Conservation (phyloP, 2,329 filamentous ascomycete species). For the Fusarium sp. region DNA sequence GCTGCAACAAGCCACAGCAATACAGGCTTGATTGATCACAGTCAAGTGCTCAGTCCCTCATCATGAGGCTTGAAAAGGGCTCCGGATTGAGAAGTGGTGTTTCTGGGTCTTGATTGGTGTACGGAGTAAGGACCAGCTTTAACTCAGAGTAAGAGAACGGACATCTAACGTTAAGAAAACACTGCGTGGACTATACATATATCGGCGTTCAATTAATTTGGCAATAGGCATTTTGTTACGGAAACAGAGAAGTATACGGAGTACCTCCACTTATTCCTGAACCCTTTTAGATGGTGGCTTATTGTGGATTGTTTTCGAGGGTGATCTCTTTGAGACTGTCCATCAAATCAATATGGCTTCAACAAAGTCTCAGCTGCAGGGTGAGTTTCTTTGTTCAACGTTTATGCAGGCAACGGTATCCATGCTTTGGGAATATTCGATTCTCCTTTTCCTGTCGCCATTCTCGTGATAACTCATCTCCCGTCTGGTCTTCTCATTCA, state of each 20-base stretch:
- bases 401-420: conserved; percentile 12
- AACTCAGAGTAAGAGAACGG: not conserved
- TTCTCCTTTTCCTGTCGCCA: conserved; percentile 8
- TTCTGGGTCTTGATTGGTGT: not conserved
- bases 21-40: conserved; percentile 5
- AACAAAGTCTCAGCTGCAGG: conserved; percentile 16
- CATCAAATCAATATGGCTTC: conserved; percentile 2
- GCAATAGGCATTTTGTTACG: not conserved
- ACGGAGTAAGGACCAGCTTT: not conserved
- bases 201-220: not conserved
- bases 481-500: conserved; percentile 2
- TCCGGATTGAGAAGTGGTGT: conserved; percentile 5
- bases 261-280: not conserved
- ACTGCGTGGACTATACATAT: not conserved
- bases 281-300: conserved; percentile 18
- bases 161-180: not conserved
- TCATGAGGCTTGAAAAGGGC: conserved; percentile 6
- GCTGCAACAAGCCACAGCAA: conserved; percentile 21
- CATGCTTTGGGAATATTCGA: not conserved
- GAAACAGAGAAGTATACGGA: not conserved
- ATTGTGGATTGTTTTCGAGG: conserved; percentile 1
- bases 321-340: conserved; percentile 16
- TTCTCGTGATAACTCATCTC: conserved; percentile 22
- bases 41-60: conserved; percentile 6
- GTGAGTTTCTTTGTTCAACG: conserved; percentile 21